A percentile compares a stretch with the other conserved stretches of the same genome.
Conservation (phyloP, 2,329 filamentous ascomycete genomes). For the Paracoccidioides brasiliensis region DNA sequence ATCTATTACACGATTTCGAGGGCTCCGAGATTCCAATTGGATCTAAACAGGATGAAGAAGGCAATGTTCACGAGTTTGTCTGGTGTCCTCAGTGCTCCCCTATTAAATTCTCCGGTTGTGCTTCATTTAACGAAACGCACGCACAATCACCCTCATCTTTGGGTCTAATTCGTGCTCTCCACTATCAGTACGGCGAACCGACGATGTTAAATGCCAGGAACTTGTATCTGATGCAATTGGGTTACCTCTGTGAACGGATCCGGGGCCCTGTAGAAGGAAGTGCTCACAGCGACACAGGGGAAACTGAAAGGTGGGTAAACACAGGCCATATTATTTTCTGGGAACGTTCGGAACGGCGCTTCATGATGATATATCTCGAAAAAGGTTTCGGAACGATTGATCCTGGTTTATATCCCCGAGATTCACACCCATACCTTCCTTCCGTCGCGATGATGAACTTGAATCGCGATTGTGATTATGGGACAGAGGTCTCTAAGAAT, state of each 20-base stretch:
- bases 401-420: slow-evolving; percentile 14
- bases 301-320: slow-evolving; percentile 15
- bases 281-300: background rate
- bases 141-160: slow-evolving; percentile 16
- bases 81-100: slow-evolving; percentile 25
- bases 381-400: slow-evolving; percentile 14
- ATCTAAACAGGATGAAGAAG: slow-evolving; percentile 4
- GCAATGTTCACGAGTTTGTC: slow-evolving; percentile 14
- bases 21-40: slow-evolving; percentile 17
- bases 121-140: slow-evolving; percentile 5
- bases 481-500: background rate
- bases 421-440: background rate
- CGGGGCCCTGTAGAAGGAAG: background rate
- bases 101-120: slow-evolving; percentile 17
- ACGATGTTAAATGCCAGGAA: background rate
- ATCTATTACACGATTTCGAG: slow-evolving; percentile 24
- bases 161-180: slow-evolving; percentile 21
- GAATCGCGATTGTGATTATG: background rate
- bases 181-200: slow-evolving; percentile 11
- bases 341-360: slow-evolving; percentile 20
- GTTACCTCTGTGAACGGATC: slow-evolving; percentile 19
- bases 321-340: slow-evolving; percentile 27
- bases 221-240: slow-evolving; percentile 25
- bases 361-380: slow-evolving; percentile 22
- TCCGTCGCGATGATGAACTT: background rate